Evolutionary conservation across 345 rosid genomes (phyloP), one percentile per base, ranked within the genome.

Genomic region (Corymbia maculata): DNA sequence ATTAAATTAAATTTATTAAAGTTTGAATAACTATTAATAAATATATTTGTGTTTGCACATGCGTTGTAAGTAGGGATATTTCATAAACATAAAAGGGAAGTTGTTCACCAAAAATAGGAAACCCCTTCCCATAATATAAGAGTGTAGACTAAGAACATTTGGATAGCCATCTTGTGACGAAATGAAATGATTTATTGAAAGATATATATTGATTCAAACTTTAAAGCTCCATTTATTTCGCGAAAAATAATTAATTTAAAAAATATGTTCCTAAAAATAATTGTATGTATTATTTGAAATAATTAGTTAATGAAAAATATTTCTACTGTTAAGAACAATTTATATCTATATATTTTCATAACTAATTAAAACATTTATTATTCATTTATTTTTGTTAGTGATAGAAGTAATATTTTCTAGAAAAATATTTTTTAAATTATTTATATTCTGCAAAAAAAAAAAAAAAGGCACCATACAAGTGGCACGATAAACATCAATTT

Each of bases 111-210:
- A 61, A 21, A 59, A 26, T 59, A 26, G 32, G 68, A 59, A 59
- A 30, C 8, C 15, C 13, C 22, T 55, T 55, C 28, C 1, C 22
- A 55, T 55, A 26, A 55, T 21, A 55, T 55, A 22, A 21, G 21
- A 22, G 61, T 55, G 28, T 55, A 28, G 61, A 55, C 61, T 55
- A 55, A 55, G 2, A 22, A 55, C 26, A 21, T 8, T 8, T 55
- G 28, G 1, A 22, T 0, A 55, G 61, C 61, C 13, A 0, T 22
- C 22, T 12, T 2, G 13, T 0, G 9, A 55, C 8, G 79, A 66
- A 66, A 66, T 15, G 42, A 30, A 66, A 30, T 7, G 21, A 61
- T 66, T 15, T 14, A 66, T 66, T 66, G 21, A 42, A 30, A 66
- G 30, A 66, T 30, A 66, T 5, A 36, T n/a, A 30, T 21, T 66